Evolutionary conservation across 164 flowering plant genomes (phyloP).

Genomic region (Nymphaea thermarum): DNA sequence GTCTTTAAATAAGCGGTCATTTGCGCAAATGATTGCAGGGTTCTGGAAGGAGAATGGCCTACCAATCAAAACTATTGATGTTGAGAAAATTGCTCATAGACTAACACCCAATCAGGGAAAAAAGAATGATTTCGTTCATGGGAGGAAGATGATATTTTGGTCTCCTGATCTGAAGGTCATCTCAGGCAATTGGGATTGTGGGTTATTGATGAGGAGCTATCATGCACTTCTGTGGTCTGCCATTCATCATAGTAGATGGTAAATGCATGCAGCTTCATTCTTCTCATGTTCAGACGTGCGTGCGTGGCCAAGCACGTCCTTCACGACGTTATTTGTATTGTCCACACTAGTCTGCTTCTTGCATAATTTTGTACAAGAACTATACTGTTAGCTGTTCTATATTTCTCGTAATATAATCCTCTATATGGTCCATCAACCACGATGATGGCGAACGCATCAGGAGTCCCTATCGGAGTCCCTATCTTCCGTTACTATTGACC

Average conservation of each 20-base stretch:
- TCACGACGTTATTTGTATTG: no score
- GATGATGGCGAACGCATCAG: no score
- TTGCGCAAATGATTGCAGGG: constrained; percentile 19
- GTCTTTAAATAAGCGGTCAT: constrained; percentile 10
- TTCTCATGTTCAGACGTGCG: no score
- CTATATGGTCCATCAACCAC: no score
- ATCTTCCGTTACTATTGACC: no score
- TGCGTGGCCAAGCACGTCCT: no score
- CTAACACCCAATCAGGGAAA: constrained; percentile 13
- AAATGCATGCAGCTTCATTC: no score
- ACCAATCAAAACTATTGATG: constrained; percentile 30
- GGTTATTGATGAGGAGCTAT: constrained; percentile 47
- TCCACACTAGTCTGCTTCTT: no score
- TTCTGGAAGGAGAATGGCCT: constrained; percentile 30
- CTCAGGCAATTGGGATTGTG: constrained; percentile 48
- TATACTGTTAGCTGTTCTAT: no score
- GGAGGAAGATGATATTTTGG: constrained; percentile 46
- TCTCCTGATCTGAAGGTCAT: constrained; percentile 22
- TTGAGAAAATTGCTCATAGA: constrained; percentile 17
- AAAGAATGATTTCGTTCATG: constrained; percentile 14
- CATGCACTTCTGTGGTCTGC: constrained; percentile 75
- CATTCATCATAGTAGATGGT: constrained; percentile 9
- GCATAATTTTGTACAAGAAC: no score
- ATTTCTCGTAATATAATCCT: no score
- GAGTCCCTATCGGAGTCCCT: no score